Evolutionary conservation across 2,329 filamentous ascomycete species (phyloP), one percentile per base, ranked within the genome.

Genomic region (Colletotrichum sp.): DNA sequence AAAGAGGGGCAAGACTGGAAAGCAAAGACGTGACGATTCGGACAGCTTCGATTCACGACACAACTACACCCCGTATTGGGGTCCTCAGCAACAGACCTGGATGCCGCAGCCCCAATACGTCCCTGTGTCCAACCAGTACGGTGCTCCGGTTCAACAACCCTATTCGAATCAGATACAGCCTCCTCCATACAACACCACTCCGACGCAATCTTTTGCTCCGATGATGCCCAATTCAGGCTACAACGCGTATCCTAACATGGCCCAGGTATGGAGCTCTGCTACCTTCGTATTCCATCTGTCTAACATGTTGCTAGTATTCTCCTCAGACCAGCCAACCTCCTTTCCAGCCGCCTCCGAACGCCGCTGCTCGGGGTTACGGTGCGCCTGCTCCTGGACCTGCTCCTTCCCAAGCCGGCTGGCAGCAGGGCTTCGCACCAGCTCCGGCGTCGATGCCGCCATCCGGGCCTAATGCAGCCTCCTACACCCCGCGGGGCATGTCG

Each of bases 61-160:
- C 71, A 91, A 93, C 72, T 96, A 94, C 81, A 90, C 91, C n/a
- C 87, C 91, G 6, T 93, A 91, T 79, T 94, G 91, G 81, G 87
- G 88, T 27, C 85, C 86, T 76, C 88, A 90, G 73, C 89, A 91
- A 77, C 84, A 87, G 38, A 88, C 88, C 6, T 93, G 91, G 91
- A 85, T 88, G 13, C 82, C 89, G 21, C 81, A 87, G 61, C 86
- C 88, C 29, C 90, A 90, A 75, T 92, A 89, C 78, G 82, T 87
- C 24, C 83, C 88, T 47, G 83, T 86, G 33, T 82, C 82, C 29
- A 84, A 83, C 63, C 86, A 85, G 69, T 90, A 83, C 13, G 82
- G 69, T 75, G 69, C 66, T 43, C 69, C 76, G 81, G 79, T 72
- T 81, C 88, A 87, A 76, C 84, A 86, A 69, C 84, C 86, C 33